Base-by-base conservation (phyloP, 441 rosid species). In the Pelargonium exstipulatum region DNA sequence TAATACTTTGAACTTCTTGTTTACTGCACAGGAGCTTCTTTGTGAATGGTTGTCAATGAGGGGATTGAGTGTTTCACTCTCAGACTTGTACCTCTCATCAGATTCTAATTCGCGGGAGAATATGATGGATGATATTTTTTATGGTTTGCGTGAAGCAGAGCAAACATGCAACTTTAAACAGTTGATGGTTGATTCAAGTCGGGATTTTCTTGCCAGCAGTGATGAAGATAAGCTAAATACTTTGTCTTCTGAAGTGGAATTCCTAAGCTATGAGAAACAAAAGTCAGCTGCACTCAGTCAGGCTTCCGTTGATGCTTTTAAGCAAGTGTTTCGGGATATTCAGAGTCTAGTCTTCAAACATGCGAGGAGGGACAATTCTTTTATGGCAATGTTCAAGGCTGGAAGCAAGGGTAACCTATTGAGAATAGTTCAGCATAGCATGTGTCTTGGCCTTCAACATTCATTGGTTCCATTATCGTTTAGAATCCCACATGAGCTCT, bases 351-450 rank as follows among this genome's bases (percentile, higher is more conserved):
- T 81, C 17, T 88, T 80, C 71, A 87, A 81, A 69, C 87, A 92
- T 72, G 91, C 89, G 0, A 79, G 81, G 9, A 75, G 74, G 62
- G 88, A 86, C 13, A 95, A 95, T 58, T 82, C 98, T 2, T 81
- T 95, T 67, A 43, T 95, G 79, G 78, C 84, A 48, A 92, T 95
- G 99, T 84, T 78, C 67, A 92, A 87, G 80, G 86, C 98, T 5
- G 99, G 98, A 70, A 95, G 99, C 79, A 95, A 95, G 83, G 99
- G 99, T 35, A 95, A 82, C 75, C 74, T 91, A 22, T 81, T 85
- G 77, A 92, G 86, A 77, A 71, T 95, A 22, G 96, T 84, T 42
- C 98, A 95, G 74, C 99, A 95, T 49, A 86, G 97, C 81, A 82
- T 95, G 92, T 90, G 96, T 66, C 75, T 95, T 2, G 99, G 99